Evolutionary conservation across 352 stramenopile species (phyloP).

Genomic region (Phytopythium delawarense): DNA sequence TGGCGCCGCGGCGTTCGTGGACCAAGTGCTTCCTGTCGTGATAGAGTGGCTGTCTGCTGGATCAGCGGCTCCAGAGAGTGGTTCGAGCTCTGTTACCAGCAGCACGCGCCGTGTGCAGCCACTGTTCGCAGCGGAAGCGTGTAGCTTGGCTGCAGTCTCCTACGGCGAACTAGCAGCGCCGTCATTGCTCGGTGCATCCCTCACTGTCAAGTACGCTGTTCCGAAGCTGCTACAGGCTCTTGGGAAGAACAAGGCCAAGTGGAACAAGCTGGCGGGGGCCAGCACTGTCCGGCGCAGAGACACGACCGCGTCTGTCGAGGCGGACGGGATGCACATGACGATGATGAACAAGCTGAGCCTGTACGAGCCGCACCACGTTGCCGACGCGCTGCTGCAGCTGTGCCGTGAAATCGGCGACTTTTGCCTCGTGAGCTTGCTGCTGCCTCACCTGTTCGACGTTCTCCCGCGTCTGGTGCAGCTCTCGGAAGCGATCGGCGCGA

Average conservation of each 20-base stretch:
- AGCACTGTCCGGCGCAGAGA: constrained; percentile 35
- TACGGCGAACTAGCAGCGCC: constrained; percentile 49
- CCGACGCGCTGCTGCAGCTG: constrained; percentile 56
- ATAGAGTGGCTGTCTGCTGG: constrained; percentile 59
- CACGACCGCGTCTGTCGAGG: constrained; percentile 16
- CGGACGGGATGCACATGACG: constrained; percentile 53
- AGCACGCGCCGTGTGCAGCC: constrained; percentile 6
- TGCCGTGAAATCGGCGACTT: constrained; percentile 56
- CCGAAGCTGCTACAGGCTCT: constrained; percentile 47
- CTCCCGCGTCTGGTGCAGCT: constrained; percentile 49
- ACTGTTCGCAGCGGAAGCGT: constrained; percentile 44
- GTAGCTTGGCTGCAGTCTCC: constrained; percentile 35
- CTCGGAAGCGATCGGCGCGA: constrained; percentile 58
- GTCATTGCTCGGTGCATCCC: constrained; percentile 44
- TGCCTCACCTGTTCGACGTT: constrained; percentile 59
- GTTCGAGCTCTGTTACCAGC: constrained; percentile 4
- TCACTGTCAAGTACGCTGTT: constrained; percentile 62
- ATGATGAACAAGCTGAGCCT: constrained; percentile 54
- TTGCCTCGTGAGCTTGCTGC: constrained; percentile 34
- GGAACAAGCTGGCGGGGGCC: constrained; percentile 44
- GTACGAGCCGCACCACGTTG: constrained; percentile 65
- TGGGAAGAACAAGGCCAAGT: constrained; percentile 48
- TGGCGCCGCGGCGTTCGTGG: constrained; percentile 36
- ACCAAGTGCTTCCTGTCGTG: constrained; percentile 55
- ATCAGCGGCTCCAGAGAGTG: constrained; percentile 7